Percentiles rank a stretch among this genome's conserved stretches.
Conservation (phyloP, 371 early-diverging fungal genomes). For the Saksenaea oblongispora region DNA sequence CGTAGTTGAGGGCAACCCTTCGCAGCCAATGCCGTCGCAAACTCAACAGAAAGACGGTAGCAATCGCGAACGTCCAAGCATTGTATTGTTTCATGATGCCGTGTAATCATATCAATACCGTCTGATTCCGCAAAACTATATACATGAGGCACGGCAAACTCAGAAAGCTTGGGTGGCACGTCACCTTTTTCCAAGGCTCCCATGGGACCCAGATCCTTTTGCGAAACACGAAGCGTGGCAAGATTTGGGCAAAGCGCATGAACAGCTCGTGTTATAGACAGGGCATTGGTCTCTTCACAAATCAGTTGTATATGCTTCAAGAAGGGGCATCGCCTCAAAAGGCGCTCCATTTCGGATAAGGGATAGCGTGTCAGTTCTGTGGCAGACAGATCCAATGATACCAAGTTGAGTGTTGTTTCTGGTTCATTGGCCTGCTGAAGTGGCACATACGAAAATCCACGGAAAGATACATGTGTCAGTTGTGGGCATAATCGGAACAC, state of each 20-base stretch:
- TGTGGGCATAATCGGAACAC: constrained; percentile 12
- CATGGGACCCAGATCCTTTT: constrained; percentile 9
- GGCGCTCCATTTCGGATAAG: not conserved
- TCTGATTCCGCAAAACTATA: constrained; percentile 1
- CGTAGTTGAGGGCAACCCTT: constrained; percentile 2
- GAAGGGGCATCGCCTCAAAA: constrained; percentile 4
- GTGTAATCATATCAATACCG: not conserved
- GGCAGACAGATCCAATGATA: not conserved
- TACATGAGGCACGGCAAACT: not conserved
- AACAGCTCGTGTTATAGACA: not conserved
- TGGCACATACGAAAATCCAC: constrained; percentile 6
- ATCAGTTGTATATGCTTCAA: constrained; percentile 5
- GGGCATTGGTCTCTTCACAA: not conserved
- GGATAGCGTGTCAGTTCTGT: not conserved
- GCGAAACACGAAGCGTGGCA: constrained; percentile 10
- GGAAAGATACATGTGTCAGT: constrained; percentile 22
- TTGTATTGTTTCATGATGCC: not conserved
- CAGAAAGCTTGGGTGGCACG: not conserved
- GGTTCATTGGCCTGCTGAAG: not conserved
- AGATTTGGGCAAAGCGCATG: not conserved
- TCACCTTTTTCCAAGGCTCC: not conserved
- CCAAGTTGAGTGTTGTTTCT: not conserved
- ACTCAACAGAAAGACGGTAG: not conserved
- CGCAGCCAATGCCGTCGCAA: not conserved
- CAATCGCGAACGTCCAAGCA: constrained; percentile 6